Evolutionary conservation across 140 eudicot genomes (phyloP), one percentile per base, ranked within the genome.

Genomic region (Ambrosia hybrid): DNA sequence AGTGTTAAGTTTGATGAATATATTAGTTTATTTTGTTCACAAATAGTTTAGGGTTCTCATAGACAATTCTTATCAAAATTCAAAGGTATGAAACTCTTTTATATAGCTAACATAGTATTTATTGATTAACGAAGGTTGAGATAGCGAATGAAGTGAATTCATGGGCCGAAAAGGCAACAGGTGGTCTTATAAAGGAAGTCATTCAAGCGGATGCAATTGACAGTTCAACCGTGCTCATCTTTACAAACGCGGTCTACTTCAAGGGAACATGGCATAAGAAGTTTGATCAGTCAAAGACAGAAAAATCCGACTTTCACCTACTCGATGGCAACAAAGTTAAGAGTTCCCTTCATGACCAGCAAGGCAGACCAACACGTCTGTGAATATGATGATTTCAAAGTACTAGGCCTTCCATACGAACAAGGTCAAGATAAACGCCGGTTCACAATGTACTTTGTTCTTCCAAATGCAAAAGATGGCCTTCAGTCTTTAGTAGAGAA

Each of bases 241-340:
- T 81, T 21, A 80, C 74, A 17, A 85, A 85, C 56, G 84, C 82
- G n/a, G 55, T 85, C 73, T 85, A 78, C 63, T 85, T 85, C 80
- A 85, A 85, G 17, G 89, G 86, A 72, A 14, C 30, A 11, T 78
- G 89, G 86, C 37, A 6, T 30, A 43, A 51, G 33, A 57, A 63
- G 13, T 78, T 81, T 59, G 77, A 81, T 36, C 65, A 5, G 3
- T 30, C 49, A 17, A 41, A 0, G 14, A 81, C 84, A 3, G 14
- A 68, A 71, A 64, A 81, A 41, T 11, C 9, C 3, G 67, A 74
- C 38, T 77, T 81, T 7, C 83, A 78, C 21, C 86, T 84, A 17
- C 73, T 81, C 12, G 61, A 81, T 36, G 84, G 86, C 2, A 66
- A 37, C 62, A 70, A 63, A 59, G 57, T 74, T 71, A 67, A 51